Conservation (phyloP, 2,329 filamentous ascomycete genomes). For the Fusarium compactum region DNA sequence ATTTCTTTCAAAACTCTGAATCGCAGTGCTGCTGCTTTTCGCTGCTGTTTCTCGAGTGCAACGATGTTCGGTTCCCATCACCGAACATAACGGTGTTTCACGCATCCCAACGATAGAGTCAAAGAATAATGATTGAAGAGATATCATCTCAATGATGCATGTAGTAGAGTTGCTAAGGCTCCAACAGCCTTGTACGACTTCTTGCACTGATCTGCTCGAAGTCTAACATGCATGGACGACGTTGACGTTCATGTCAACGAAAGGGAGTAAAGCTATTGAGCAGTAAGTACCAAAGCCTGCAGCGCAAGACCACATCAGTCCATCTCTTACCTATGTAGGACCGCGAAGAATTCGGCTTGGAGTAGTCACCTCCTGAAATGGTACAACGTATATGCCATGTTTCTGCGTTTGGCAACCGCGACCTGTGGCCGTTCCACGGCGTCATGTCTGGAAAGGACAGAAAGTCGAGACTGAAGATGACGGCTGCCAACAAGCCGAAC, state of each 20-base stretch:
- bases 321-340: background rate
- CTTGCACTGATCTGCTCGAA: background rate
- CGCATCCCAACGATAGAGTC: background rate
- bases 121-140: background rate
- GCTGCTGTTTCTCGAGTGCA: background rate
- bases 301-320: background rate
- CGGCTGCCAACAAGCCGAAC: background rate
- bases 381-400: background rate
- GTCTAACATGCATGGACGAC: background rate
- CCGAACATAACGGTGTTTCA: background rate
- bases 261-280: background rate
- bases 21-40: background rate
- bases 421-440: slow-evolving; percentile 1
- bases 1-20: background rate
- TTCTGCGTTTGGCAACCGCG: background rate
- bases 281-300: background rate
- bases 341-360: background rate
- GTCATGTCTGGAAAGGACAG: background rate
- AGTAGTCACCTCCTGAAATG: background rate
- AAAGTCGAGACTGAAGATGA: background rate
- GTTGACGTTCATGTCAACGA: background rate
- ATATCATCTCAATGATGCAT: background rate
- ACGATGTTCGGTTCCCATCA: background rate
- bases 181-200: background rate
- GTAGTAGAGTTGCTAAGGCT: background rate